Evolutionary conservation across 352 stramenopile species (phyloP).

Genomic region (Phytophthora sansomeana): DNA sequence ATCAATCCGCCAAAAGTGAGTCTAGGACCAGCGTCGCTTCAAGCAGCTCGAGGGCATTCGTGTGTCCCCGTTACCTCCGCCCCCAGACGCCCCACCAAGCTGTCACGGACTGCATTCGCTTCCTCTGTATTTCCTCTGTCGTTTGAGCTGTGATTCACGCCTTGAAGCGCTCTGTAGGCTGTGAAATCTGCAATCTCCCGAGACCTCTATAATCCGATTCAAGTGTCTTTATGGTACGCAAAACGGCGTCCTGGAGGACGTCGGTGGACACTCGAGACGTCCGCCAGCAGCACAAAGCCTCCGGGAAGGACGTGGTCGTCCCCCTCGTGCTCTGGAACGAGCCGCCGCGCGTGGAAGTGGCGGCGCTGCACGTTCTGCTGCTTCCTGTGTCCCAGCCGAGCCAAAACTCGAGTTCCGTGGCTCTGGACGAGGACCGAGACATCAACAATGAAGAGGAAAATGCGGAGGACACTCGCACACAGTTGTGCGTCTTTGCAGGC

Average conservation of each 20-base stretch:
- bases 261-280: conserved; percentile 18
- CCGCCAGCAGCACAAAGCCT: conserved; percentile 3
- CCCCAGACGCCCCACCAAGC: neutral
- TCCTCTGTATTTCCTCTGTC: conserved; percentile 6
- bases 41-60: conserved; percentile 22
- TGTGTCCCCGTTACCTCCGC: neutral
- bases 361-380: conserved; percentile 67
- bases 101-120: too few relatives aligned
- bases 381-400: conserved; percentile 74
- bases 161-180: conserved; percentile 9
- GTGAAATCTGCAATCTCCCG: neutral
- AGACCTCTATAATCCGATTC: neutral
- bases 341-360: conserved; percentile 57
- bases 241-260: conserved; percentile 27
- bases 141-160: neutral
- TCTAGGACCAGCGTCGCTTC: conserved; percentile 13
- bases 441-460: conserved; percentile 41
- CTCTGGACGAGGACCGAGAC: conserved; percentile 45
- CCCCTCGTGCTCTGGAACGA: conserved; percentile 79
- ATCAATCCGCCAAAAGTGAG: conserved; percentile 5
- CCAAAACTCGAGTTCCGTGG: conserved; percentile 55
- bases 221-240: conserved; percentile 24
- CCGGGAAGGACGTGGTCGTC: conserved; percentile 60
- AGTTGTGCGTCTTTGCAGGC: conserved; percentile 78
- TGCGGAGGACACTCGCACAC: conserved; percentile 41